Evolutionary conservation across 495 filamentous ascomycete genomes (phyloP), one percentile per base, ranked within the genome.

Genomic region (Pseudoneurospora amorphoporcata): DNA sequence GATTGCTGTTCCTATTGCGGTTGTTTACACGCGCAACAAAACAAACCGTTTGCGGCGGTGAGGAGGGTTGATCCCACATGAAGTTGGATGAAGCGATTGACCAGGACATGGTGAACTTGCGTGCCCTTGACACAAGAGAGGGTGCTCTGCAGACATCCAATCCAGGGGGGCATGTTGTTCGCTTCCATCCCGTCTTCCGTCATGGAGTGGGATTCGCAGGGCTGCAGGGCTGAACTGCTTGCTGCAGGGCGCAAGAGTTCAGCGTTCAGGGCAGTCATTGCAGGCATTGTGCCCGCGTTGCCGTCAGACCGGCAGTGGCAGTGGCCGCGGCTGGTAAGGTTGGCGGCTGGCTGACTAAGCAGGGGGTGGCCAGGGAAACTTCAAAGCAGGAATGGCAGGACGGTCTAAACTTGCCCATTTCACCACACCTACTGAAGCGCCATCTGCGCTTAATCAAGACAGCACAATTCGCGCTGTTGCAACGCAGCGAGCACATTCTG

Each of bases 391-490:
- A 68, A 70, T 73, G 72, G 53, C 73, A 68, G n/a, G 40, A 58
- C 71, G 65, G 69, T 68, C 42, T 45, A 70, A 78, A 78, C 79
- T 80, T 80, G 73, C 79, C 77, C 76, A 75, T 76, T 77, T 75
- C 79, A 79, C 74, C 79, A 70, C 76, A 68, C 72, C 58, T 76
- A 69, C 53, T 35, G 53, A 65, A 37, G 53, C 53, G 53, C 53
- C 53, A 65, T 65, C 53, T 35, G 53, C 53, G 35, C 23, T 65
- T 29, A 65, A 65, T 17, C 53, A 65, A 35, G 14, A 61, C 53
- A 40, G 76, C 73, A 40, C 74, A 78, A 74, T 72, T 75, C 69
- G 38, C 75, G 72, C 71, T 72, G 74, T 68, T 71, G 72, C 70
- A 72, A 73, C 77, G 32, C 76, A 72, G 75, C 72, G 77, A 73